A percentile compares a stretch with the other conserved stretches of the same genome.
These are phyloP conservation scores for Penicillium arizonense DNA, from an alignment of 495 filamentous ascomycete genomes.

Conservation along the genomic window DNA sequence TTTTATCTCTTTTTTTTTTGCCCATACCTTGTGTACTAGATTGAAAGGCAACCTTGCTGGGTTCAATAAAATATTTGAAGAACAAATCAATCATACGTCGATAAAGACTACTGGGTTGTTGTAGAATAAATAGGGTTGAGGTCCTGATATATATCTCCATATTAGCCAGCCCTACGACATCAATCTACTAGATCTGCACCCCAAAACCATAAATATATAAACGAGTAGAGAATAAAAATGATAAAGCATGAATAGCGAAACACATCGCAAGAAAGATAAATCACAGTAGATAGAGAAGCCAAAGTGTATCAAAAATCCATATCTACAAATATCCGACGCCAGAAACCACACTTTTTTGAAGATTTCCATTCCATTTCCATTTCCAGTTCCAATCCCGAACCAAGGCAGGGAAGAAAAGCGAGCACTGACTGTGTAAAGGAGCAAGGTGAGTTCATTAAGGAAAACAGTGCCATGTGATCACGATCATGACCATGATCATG, in stretches of 20 bases:
- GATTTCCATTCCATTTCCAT: slow-evolving; percentile 11
- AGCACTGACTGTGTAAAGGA: not conserved
- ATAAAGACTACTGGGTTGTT: too few species aligned
- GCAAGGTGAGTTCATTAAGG: not conserved
- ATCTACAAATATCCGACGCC: slow-evolving; percentile 35
- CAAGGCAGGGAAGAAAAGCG: slow-evolving; percentile 5
- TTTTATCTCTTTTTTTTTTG: not conserved
- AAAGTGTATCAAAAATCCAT: slow-evolving; percentile 32
- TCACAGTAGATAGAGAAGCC: slow-evolving; percentile 10
- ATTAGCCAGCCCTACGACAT: not conserved
- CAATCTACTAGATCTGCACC: not conserved
- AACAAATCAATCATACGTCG: slow-evolving; percentile 5
- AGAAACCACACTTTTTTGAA: slow-evolving; percentile 27
- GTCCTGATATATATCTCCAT: too few species aligned
- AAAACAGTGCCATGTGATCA: too few species aligned
- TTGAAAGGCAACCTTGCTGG: slow-evolving; percentile 13
- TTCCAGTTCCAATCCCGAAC: slow-evolving; percentile 18
- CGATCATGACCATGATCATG: too few species aligned
- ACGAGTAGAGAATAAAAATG: slow-evolving; percentile 2
- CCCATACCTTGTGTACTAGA: slow-evolving; percentile 19
- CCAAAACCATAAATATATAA: not conserved
- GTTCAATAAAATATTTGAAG: slow-evolving; percentile 4
- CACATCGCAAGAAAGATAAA: slow-evolving; percentile 1
- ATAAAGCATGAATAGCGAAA: slow-evolving; percentile 9
- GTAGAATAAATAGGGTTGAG: too few species aligned